A percentile compares a stretch with the other conserved stretches of the same genome.
phyloP scores from a whole-genome alignment of 179 eudicot species.

The Camellia oleifera region DNA sequence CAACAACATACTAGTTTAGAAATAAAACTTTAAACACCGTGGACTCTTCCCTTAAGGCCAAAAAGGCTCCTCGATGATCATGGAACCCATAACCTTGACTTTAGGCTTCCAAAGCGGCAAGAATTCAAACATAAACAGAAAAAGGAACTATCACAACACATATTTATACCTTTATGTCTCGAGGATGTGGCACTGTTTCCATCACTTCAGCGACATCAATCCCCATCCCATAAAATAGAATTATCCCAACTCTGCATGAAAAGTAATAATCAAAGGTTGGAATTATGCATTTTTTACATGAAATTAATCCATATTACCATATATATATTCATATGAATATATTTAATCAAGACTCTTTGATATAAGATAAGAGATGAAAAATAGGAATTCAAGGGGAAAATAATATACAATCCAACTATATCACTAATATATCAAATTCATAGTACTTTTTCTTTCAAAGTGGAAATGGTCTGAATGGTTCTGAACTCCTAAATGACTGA shows the following conservation, averaged over 20 bases:
- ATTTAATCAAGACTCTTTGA: neutral
- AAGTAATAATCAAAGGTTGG: neutral
- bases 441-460: no score
- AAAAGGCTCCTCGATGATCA: no score
- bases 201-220: slow-evolving; percentile 45
- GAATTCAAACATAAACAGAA: neutral
- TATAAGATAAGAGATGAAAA: neutral
- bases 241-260: slow-evolving; percentile 21
- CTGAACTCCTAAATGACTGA: no score
- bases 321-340: neutral
- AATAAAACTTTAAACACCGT: no score
- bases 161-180: slow-evolving; percentile 49
- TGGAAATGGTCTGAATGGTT: no score
- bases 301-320: neutral
- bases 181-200: slow-evolving; percentile 30
- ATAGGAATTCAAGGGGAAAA: no score
- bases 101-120: neutral
- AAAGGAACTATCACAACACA: neutral
- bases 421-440: no score
- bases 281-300: neutral
- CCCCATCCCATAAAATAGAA: slow-evolving; percentile 47
- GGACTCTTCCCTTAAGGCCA: no score
- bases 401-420: no score
- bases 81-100: no score
- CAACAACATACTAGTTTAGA: no score